Evolutionary conservation across 495 filamentous ascomycete genomes (phyloP), one percentile per base, ranked within the genome.

Genomic region (Hapsidospora chrysogenum): DNA sequence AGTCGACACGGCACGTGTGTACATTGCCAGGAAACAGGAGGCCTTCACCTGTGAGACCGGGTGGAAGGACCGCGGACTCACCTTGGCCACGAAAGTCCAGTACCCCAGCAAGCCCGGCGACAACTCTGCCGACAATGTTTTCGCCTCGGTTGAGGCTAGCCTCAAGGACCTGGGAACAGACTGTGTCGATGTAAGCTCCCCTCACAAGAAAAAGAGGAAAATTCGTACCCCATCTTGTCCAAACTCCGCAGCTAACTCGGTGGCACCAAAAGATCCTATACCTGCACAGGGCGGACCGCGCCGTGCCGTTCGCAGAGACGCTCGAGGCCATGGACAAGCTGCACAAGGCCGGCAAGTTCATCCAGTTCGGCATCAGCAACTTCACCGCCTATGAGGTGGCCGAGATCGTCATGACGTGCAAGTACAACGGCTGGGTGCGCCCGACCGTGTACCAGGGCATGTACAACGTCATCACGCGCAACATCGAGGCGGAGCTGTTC

Each of bases 311-410:
- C 46, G 69, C 72, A 3, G 80, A 86, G 43, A 87, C 86, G 0
- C 67, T 93, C 20, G 62, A 72, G 38, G 78, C 72, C 26, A 68
- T 83, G 38, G 71, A 95, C 53, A 65, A 84, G 50, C 55, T 92
- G 33, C 81, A 93, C 58, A 80, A 84, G 54, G 71, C 79, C 41
- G 85, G 86, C 30, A 93, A 87, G 47, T 94, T 95, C 49, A 73
- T 82, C 13, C 64, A 72, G 36, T 60, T 95, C 17, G 85, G 83
- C 15, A 52, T 95, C 43, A 77, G 70, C 36, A 95, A 94, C 55
- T 92, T 73, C 47, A 81, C 85, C 3, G 74, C 85, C 6, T 92
- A 80, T 48, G 85, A 95, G 54, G 83, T 95, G 8, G 86, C 86
- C 3, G 86, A 95, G 63, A 64, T 92, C 15, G 81, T 78, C 3